Evolutionary conservation across 441 rosid species (phyloP), one percentile per base, ranked within the genome.

Genomic region (Erodium texanum): DNA sequence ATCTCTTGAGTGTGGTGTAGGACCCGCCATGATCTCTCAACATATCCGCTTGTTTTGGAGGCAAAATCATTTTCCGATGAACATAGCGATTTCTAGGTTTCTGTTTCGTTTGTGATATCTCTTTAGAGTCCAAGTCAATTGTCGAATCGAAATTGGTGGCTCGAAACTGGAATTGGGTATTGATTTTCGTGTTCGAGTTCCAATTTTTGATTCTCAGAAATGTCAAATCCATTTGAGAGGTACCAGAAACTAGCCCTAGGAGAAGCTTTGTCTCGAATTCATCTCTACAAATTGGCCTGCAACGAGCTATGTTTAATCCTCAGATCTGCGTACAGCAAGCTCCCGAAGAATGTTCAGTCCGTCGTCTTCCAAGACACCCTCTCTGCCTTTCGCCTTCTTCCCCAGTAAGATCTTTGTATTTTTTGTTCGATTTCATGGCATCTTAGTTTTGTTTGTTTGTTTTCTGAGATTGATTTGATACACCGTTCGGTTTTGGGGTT

Each of bases 351-450:
- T 72, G 73, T 87, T 70, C 92, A 85, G 74, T 77, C 87, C 68
- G 50, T 82, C 65, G 72, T 93, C 84, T 82, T 89, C 64, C 84
- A 73, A 16, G 89, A 93, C 78, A 76, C 81, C 27, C 87, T 86
- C 78, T 5, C 89, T 32, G 89, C 97, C 80, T 85, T 87, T 70
- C 89, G 89, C 66, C 82, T 87, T 64, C 90, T 93, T 72, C 89
- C 97, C 27, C 66, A 75, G 98, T 88, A 80, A 78, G 83, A 22
- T n/a, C 65, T 34, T 43, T 3, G 64, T 18, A 14, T 24, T 68
- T 68, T 32, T 48, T 19, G 41, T n/a, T 68, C 10, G 24, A 15
- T 34, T 73, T 58, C 12, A 6, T 36, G 58, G 62, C 59, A 3
- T 29, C 3, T 2, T 29, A 5, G 65, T 59, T 32, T 7, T 29